These are phyloP conservation scores for Amylocystis lapponica DNA, from an alignment of 768 basidiomycete genomes.

Conservation along the genomic window DNA sequence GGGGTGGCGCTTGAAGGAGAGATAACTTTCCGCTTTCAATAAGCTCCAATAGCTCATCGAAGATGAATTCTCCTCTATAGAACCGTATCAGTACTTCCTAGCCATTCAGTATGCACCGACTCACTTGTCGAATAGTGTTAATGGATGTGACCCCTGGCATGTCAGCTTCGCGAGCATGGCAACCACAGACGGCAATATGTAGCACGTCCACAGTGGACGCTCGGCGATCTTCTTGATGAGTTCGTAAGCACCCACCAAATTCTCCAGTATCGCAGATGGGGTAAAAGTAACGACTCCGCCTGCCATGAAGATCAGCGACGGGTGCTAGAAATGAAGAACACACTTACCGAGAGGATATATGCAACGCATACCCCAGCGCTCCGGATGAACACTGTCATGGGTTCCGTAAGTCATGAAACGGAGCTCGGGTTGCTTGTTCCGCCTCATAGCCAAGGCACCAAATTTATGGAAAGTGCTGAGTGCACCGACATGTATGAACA, in stretches of 20 bases:
- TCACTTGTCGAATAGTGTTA: slow-evolving; percentile 36
- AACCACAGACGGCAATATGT: slow-evolving; percentile 58
- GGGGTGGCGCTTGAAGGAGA: slow-evolving; percentile 43
- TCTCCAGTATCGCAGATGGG: slow-evolving; percentile 49
- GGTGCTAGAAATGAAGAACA: neutral
- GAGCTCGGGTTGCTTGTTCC: slow-evolving; percentile 37
- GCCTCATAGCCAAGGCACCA: slow-evolving; percentile 42
- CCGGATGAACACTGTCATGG: slow-evolving; percentile 43
- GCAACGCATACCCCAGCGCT: slow-evolving; percentile 57
- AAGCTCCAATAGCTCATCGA: slow-evolving; percentile 36
- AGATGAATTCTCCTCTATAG: slow-evolving; percentile 35
- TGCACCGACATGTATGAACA: slow-evolving; percentile 66
- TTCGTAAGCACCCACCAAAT: slow-evolving; percentile 42
- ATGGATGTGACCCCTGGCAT: slow-evolving; percentile 33
- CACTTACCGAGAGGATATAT: slow-evolving; percentile 62
- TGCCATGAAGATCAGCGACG: slow-evolving; percentile 20
- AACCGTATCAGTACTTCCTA: neutral
- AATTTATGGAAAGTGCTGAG: slow-evolving; percentile 44
- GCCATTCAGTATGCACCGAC: slow-evolving; percentile 10
- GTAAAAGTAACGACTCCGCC: slow-evolving; percentile 75
- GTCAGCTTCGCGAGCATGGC: slow-evolving; percentile 45
- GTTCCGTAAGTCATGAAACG: slow-evolving; percentile 69
- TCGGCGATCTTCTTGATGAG: slow-evolving; percentile 45
- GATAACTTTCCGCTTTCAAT: slow-evolving; percentile 57
- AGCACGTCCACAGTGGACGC: slow-evolving; percentile 67